Evolutionary conservation across 176 grass and related monocot genomes (phyloP).

Genomic region (Microstegium vimineum): DNA sequence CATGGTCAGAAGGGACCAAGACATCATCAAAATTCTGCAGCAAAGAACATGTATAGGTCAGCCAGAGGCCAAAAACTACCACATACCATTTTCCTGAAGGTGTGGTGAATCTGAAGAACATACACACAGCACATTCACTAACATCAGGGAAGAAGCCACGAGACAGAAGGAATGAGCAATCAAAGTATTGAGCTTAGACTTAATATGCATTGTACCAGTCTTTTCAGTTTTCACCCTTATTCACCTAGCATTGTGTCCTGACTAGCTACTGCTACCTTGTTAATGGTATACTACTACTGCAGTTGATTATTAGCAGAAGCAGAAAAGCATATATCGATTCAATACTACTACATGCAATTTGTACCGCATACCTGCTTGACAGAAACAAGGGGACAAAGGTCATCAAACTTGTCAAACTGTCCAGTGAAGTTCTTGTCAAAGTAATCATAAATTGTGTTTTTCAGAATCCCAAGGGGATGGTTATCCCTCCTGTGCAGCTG

Average conservation of each 20-base stretch:
- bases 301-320: background rate
- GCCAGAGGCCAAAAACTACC: background rate
- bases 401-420: slow-evolving; percentile 83
- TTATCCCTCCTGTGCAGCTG: slow-evolving; percentile 89
- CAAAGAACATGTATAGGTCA: slow-evolving; percentile 21
- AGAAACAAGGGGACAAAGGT: slow-evolving; percentile 91
- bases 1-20: slow-evolving; percentile 82
- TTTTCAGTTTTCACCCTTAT: background rate
- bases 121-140: background rate
- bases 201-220: background rate
- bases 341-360: background rate
- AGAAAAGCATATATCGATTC: background rate
- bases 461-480: slow-evolving; percentile 89
- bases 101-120: background rate
- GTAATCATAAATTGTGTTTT: slow-evolving; percentile 81
- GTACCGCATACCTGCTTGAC: slow-evolving; percentile 61
- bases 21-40: slow-evolving; percentile 93
- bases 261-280: background rate
- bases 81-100: background rate
- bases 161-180: background rate
- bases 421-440: slow-evolving; percentile 66
- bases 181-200: background rate
- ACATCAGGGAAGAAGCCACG: background rate
- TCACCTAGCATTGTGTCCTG: background rate
- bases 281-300: background rate